Percentiles rank a stretch among this genome's conserved stretches.
Evolutionary conservation across 2,329 filamentous ascomycete species (phyloP).

Genomic region (Xylaria sp.): DNA sequence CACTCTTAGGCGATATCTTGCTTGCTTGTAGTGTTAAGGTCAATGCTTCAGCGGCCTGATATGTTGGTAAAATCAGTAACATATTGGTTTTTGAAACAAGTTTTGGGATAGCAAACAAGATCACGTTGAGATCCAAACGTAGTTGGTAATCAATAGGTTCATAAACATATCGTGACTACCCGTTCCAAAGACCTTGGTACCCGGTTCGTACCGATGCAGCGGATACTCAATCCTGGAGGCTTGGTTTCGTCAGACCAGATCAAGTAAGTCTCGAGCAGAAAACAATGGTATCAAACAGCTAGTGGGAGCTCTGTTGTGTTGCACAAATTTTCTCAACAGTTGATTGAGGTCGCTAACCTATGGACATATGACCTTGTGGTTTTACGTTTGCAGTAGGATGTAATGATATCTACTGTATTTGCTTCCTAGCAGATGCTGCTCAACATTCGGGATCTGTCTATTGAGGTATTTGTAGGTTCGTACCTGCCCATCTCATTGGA

Average conservation of each 20-base stretch:
- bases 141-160: neutral
- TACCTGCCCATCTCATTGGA: neutral
- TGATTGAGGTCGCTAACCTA: neutral
- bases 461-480: neutral
- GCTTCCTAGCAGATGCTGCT: neutral
- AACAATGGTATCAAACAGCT: neutral
- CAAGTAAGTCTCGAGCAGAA: too few relatives aligned
- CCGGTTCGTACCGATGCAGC: neutral
- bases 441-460: neutral
- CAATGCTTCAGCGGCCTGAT: neutral
- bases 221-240: neutral
- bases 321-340: slow-evolving; percentile 5
- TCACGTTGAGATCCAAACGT: slow-evolving; percentile 6
- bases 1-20: neutral
- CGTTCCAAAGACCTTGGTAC: neutral
- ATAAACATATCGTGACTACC: neutral
- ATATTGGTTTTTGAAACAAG: neutral
- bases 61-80: neutral
- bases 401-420: neutral
- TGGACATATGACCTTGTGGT: neutral
- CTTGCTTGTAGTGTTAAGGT: slow-evolving; percentile 1
- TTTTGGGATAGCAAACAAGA: slow-evolving; percentile 9
- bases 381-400: neutral
- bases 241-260: neutral
- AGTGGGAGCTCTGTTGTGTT: slow-evolving; percentile 1